Conservation (phyloP, 345 rosid genomes). For the Eucalyptus marginata region DNA sequence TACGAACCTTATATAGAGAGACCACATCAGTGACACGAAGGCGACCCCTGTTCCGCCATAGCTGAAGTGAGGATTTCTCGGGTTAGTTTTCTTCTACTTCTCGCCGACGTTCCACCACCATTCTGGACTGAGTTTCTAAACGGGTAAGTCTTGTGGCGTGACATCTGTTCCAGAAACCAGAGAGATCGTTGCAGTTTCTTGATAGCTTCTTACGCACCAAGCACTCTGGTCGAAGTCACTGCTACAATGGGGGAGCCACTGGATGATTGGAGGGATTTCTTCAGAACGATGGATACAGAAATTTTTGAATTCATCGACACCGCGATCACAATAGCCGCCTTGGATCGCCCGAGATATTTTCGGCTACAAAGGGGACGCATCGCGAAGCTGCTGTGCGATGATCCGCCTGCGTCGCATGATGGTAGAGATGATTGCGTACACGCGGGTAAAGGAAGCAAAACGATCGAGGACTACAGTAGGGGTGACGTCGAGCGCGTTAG, state of each 20-base stretch:
- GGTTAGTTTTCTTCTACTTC: background rate
- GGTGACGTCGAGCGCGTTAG: constrained; percentile 4
- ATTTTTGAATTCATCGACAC: constrained; percentile 57
- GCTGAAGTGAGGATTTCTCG: background rate
- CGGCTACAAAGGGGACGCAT: constrained; percentile 39
- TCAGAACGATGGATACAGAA: constrained; percentile 43
- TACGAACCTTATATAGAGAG: background rate
- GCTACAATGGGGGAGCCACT: background rate
- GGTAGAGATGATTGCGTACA: background rate
- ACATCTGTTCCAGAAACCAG: background rate
- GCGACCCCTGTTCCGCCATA: background rate
- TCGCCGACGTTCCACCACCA: background rate
- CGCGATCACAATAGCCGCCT: constrained; percentile 61
- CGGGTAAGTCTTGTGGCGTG: background rate
- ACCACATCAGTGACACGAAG: background rate
- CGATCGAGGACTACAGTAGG: constrained; percentile 13
- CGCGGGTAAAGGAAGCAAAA: constrained; percentile 46
- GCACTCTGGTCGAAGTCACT: background rate
- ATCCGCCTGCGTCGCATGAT: rapidly evolving
- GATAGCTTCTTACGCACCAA: background rate
- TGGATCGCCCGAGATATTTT: constrained; percentile 58
- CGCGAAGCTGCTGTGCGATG: constrained; percentile 36
- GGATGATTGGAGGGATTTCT: constrained; percentile 68
- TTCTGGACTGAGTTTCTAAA: background rate
- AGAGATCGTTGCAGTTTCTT: background rate